Evolutionary conservation across 768 basidiomycete species (phyloP).

Genomic region (Lanmaoa pseudosensibilis): DNA sequence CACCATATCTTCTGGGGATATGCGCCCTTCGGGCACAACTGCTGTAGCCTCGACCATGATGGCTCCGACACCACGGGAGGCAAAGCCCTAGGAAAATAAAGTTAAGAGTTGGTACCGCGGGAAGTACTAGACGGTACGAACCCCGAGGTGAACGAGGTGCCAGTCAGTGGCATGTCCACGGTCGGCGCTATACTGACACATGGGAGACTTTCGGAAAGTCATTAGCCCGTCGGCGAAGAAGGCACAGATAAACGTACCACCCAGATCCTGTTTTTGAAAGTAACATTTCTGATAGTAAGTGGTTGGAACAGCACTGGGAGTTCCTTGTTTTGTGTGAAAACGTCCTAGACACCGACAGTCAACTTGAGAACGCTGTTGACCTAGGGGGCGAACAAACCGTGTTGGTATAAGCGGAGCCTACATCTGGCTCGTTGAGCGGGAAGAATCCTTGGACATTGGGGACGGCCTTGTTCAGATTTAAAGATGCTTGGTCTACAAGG

Average conservation of each 20-base stretch:
- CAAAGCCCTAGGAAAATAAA: slow-evolving; percentile 47
- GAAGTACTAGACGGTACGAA: slow-evolving; percentile 22
- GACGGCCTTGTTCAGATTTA: slow-evolving; percentile 46
- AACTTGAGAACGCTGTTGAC: neutral
- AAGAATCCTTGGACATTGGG: slow-evolving; percentile 55
- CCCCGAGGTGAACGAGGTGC: slow-evolving; percentile 80
- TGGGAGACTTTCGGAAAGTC: slow-evolving; percentile 51
- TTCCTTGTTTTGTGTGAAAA: slow-evolving; percentile 48
- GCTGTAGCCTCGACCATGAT: slow-evolving; percentile 76
- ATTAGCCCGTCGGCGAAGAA: neutral
- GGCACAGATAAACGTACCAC: slow-evolving; percentile 40
- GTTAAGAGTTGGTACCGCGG: neutral
- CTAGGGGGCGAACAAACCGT: slow-evolving; percentile 12
- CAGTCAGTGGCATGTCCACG: slow-evolving; percentile 78
- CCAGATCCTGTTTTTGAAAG: slow-evolving; percentile 76
- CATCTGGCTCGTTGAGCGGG: slow-evolving; percentile 57
- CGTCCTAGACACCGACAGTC: slow-evolving; percentile 21
- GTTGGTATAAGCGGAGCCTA: slow-evolving; percentile 44
- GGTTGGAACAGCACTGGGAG: slow-evolving; percentile 66
- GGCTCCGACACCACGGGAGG: slow-evolving; percentile 67
- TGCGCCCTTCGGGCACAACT: slow-evolving; percentile 72
- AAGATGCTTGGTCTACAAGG: neutral
- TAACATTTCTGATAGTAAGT: slow-evolving; percentile 55
- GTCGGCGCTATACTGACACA: slow-evolving; percentile 81
- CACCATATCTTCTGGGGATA: slow-evolving; percentile 76